Percentiles rank a stretch among this genome's conserved stretches.
phyloP scores from a whole-genome alignment of 768 basidiomycete species.

The Boletus tylopilopsis region DNA sequence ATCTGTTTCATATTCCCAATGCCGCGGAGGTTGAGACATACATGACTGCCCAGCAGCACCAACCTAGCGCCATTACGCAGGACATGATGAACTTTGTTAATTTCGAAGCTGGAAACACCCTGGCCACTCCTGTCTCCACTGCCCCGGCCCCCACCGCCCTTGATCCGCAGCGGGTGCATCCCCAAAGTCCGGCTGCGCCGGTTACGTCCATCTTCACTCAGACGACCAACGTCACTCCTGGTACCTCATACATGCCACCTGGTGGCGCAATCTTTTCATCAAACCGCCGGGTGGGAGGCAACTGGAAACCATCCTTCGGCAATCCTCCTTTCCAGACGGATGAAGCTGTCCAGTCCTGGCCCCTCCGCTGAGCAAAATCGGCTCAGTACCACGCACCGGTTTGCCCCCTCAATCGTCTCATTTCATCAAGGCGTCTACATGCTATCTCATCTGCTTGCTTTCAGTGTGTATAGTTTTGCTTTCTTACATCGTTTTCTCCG shows the following conservation, averaged over 20 bases:
- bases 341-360: conserved; percentile 29
- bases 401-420: neutral
- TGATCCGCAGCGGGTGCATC: conserved; percentile 24
- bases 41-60: conserved; percentile 10
- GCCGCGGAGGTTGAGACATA: conserved; percentile 15
- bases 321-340: conserved; percentile 27
- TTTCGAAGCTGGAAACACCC: conserved; percentile 25
- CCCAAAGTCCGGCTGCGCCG: conserved; percentile 13
- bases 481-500: conserved; percentile 10
- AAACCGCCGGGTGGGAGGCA: conserved; percentile 52
- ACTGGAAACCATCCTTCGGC: conserved; percentile 37
- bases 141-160: conserved; percentile 6
- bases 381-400: neutral
- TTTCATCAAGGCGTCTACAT: conserved; percentile 12
- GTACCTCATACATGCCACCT: conserved; percentile 47
- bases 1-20: conserved; percentile 19
- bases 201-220: conserved; percentile 26
- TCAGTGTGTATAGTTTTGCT: conserved; percentile 24
- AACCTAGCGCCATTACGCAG: conserved; percentile 21
- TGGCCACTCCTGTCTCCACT: neutral
- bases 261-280: conserved; percentile 48
- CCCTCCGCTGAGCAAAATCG: conserved; percentile 9
- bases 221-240: conserved; percentile 19
- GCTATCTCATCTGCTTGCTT: conserved; percentile 16
- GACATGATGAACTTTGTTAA: conserved; percentile 40